phyloP scores from a whole-genome alignment of 75 land plant genomes.

The Pinus tabuliformis region DNA sequence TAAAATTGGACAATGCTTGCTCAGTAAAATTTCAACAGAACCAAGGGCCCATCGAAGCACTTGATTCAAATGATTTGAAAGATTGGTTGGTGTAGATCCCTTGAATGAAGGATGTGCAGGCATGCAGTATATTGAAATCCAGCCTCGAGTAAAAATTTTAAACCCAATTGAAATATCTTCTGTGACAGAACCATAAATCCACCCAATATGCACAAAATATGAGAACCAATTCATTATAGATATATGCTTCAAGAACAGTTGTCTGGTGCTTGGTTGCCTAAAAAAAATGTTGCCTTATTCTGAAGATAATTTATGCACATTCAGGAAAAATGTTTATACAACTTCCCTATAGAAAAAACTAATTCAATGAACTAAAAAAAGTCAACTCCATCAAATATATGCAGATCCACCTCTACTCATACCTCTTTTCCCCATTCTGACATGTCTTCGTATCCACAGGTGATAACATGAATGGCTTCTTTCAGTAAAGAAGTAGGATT shows the following conservation, averaged over 20 bases:
- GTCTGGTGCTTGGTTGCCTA: neutral
- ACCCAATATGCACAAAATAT: conserved; percentile 61
- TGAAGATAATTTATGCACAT: neutral
- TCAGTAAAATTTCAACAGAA: conserved; percentile 72
- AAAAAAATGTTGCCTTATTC: neutral
- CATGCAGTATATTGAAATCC: conserved; percentile 90
- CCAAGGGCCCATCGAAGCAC: conserved; percentile 91
- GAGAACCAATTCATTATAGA: neutral
- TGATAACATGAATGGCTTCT: conserved; percentile 98
- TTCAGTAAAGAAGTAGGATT: conserved; percentile 78
- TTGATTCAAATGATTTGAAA: conserved; percentile 85
- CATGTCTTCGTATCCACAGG: conserved; percentile 98
- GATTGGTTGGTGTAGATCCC: conserved; percentile 90
- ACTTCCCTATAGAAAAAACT: neutral
- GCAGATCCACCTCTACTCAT: neutral
- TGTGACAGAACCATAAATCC: conserved; percentile 92
- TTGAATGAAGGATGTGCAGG: conserved; percentile 81
- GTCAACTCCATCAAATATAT: neutral
- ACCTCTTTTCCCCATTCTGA: conserved; percentile 99
- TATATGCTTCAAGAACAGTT: no score
- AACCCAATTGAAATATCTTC: conserved; percentile 92
- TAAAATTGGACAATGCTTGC: conserved; percentile 90
- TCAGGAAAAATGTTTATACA: neutral
- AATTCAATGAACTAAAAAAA: neutral
- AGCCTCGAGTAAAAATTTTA: conserved; percentile 87